Evolutionary conservation across 371 early-diverging fungal species (phyloP), one percentile per base, ranked within the genome.

Genomic region (Coemansia sp.): DNA sequence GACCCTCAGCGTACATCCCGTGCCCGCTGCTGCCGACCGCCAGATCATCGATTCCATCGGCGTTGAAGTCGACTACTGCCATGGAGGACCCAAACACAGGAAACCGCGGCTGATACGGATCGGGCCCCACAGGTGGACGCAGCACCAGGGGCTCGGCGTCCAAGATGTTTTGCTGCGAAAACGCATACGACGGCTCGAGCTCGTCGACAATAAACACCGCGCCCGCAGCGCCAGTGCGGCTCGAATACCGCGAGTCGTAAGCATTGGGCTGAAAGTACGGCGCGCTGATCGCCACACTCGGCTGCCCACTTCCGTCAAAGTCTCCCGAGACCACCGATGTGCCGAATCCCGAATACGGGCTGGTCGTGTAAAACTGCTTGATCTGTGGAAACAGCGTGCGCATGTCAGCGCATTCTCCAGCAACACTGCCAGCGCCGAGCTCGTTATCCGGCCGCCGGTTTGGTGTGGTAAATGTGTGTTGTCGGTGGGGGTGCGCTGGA

Each of bases 1-100:
- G 77, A 68, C 38, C 62, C 14, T 36, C 77, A 39, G 65, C 66
- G n/a, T 66, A 40, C 20, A 26, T 39, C 34, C 79, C 69, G 35
- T 72, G 69, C 57, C 83, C 86, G 10, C 92, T 92, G 9, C 91
- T 86, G 4, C 90, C 84, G 5, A 95, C 84, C 0, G 84, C 91
- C 33, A 95, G 79, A 74, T 95, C 94, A 62, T 92, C 93, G 31
- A 93, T 84, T 0, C 95, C 94, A 68, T 95, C 95, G 10, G 79
- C 67, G 66, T 95, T 93, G 31, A 91, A 63, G 72, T 95, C 95
- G 2, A 93, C 78, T 2, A 86, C 85, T 0, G 87, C 82, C 58
- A 90, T 63, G 0, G 89, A 80, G 77, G 87, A 82, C 1, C 94
- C 95, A 72, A 93, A 94, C n/a, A 88, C 80, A 7, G 88, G 64